Evolutionary conservation across 1,284 basidiomycete genomes (phyloP), one percentile per base, ranked within the genome.

Genomic region (Earliella scabrosa): DNA sequence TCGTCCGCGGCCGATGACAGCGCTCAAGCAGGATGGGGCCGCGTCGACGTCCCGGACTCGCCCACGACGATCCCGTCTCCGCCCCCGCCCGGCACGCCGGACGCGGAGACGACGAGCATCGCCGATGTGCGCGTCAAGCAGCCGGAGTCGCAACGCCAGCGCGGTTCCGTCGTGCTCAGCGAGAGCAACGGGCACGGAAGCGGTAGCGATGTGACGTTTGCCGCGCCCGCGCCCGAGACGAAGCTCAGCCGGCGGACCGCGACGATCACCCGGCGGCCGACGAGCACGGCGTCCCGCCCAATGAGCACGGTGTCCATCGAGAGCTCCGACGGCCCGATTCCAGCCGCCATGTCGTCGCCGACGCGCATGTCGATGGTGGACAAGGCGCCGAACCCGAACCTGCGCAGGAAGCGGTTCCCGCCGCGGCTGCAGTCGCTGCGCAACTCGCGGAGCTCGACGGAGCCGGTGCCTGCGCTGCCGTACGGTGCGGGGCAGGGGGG

Each of bases 351-450:
- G n/a, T n/a, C n/a, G n/a, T n/a, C n/a, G n/a, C n/a, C n/a, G n/a
- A n/a, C n/a, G n/a, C n/a, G n/a, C n/a, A n/a, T n/a, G n/a, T n/a
- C n/a, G n/a, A n/a, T n/a, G n/a, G n/a, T n/a, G n/a, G n/a, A 14
- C 60, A 63, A 69, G 20, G 52, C 75, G 32, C 66, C 68, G 45
- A 57, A 56, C 20, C 52, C 67, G 13, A 78, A 81, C 36, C 56
- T 82, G 10, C 81, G 84, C 20, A 73, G 81, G 10, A 87, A 82
- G 67, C 80, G 82, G 18, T 71, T 79, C 53, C 66, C 72, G 39
- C 62, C 73, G 18, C 75, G 79, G 21, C 78, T 81, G 26, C 72
- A 77, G 8, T 79, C 77, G 56, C 68, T 87, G 48, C 77, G 77
- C 24, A 74, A 80, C 13, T 67, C 71, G 2, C 67, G 65, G 6